phyloP scores from a whole-genome alignment of 805 yeast species.

The Blastobotrys chiropterorum region DNA sequence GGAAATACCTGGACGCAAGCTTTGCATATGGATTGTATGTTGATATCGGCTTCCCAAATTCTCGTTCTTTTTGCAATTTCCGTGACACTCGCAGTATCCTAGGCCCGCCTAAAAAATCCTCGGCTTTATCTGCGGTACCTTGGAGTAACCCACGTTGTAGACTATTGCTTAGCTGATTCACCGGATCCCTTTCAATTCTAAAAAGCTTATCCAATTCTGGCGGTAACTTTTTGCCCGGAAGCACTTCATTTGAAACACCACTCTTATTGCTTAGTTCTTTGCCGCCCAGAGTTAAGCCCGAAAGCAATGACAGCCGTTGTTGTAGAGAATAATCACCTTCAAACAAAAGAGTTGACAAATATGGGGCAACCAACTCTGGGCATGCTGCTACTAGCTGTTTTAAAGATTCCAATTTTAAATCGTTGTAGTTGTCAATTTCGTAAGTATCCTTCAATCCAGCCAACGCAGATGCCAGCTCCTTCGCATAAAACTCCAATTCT shows the following conservation, averaged over 20 bases:
- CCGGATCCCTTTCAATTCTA: conserved; percentile 8
- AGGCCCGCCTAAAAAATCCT: conserved; percentile 23
- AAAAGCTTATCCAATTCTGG: conserved; percentile 41
- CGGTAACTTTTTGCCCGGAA: conserved; percentile 43
- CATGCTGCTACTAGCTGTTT: conserved; percentile 56
- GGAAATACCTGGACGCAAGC: conserved; percentile 41
- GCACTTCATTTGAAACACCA: conserved; percentile 41
- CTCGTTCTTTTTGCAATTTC: conserved; percentile 17
- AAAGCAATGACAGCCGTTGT: conserved; percentile 62
- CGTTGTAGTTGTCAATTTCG: conserved; percentile 52
- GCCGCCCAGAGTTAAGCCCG: conserved; percentile 64
- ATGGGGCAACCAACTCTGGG: conserved; percentile 36
- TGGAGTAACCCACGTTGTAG: conserved; percentile 23
- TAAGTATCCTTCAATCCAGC: conserved; percentile 51
- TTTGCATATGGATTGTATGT: conserved; percentile 36
- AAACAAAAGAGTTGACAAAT: conserved; percentile 41
- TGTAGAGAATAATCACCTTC: conserved; percentile 78
- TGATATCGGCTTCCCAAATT: conserved; percentile 1
- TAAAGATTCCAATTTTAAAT: conserved; percentile 56
- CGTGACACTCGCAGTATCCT: conserved; percentile 27
- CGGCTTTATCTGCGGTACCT: conserved; percentile 19
- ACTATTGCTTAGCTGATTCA: conserved; percentile 7
- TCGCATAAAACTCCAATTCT: conserved; percentile 56
- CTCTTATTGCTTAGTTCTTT: conserved; percentile 61
- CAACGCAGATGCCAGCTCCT: conserved; percentile 45